phyloP scores from a whole-genome alignment of 345 rosid species.

The Gossypium australe region DNA sequence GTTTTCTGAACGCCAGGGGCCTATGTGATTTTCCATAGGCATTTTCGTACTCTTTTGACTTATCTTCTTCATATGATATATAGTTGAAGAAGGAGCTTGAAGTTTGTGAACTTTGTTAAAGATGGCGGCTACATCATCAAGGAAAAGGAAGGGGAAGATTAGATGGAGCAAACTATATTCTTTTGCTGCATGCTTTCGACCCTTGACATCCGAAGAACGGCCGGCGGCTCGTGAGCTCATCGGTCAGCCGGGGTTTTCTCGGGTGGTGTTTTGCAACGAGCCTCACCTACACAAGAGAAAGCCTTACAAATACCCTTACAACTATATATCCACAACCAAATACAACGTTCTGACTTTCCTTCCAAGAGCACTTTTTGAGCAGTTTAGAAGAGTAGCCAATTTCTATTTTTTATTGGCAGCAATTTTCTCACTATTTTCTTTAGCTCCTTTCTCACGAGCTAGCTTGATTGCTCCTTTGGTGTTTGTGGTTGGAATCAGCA shows the following conservation, averaged over 20 bases:
- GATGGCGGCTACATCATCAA: constrained; percentile 9
- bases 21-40: not conserved
- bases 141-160: constrained; percentile 26
- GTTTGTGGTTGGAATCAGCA: constrained; percentile 62
- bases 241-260: constrained; percentile 36
- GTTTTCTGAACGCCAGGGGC: not conserved
- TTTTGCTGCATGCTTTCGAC: constrained; percentile 33
- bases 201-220: constrained; percentile 12
- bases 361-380: constrained; percentile 67
- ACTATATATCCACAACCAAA: constrained; percentile 61
- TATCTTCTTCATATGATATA: too few species aligned
- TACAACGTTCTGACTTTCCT: constrained; percentile 54
- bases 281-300: constrained; percentile 37
- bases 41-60: not conserved
- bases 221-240: constrained; percentile 18
- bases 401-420: constrained; percentile 63
- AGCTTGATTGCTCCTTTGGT: constrained; percentile 60
- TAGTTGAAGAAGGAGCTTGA: not conserved
- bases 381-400: constrained; percentile 77
- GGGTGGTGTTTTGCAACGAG: constrained; percentile 54
- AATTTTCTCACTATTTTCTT: constrained; percentile 31
- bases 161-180: constrained; percentile 48
- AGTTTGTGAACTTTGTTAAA: not conserved
- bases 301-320: constrained; percentile 39
- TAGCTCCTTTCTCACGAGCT: constrained; percentile 39